Evolutionary conservation across 2,329 filamentous ascomycete genomes (phyloP).

Genomic region (Clonostachys solani): DNA sequence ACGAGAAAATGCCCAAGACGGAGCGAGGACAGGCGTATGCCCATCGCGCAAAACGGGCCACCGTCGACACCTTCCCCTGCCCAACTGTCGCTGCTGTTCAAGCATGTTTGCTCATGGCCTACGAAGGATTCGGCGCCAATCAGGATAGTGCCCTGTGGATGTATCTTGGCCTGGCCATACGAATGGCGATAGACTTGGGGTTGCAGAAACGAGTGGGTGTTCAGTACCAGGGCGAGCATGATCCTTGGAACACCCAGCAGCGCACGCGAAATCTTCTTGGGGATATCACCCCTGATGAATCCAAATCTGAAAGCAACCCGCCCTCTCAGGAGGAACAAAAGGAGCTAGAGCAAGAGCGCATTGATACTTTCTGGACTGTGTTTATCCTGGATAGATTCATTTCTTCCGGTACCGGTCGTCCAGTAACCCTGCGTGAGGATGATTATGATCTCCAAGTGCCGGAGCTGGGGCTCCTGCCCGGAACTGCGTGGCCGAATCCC

Average conservation of each 20-base stretch:
- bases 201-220: slow-evolving; percentile 79
- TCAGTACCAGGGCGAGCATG: slow-evolving; percentile 50
- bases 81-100: slow-evolving; percentile 82
- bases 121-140: slow-evolving; percentile 84
- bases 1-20: slow-evolving; percentile 46
- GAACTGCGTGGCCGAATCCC: slow-evolving; percentile 68
- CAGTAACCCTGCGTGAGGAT: slow-evolving; percentile 78
- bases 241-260: slow-evolving; percentile 42
- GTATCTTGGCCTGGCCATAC: slow-evolving; percentile 84
- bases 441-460: slow-evolving; percentile 79
- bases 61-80: slow-evolving; percentile 78
- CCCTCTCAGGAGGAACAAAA: slow-evolving; percentile 48
- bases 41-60: slow-evolving; percentile 75
- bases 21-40: slow-evolving; percentile 77
- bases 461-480: slow-evolving; percentile 39
- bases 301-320: slow-evolving; percentile 22
- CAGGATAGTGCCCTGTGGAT: slow-evolving; percentile 91
- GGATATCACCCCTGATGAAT: slow-evolving; percentile 9
- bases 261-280: slow-evolving; percentile 20
- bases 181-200: slow-evolving; percentile 76
- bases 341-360: slow-evolving; percentile 73
- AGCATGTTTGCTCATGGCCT: slow-evolving; percentile 77
- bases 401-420: slow-evolving; percentile 79
- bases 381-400: slow-evolving; percentile 86
- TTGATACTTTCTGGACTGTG: slow-evolving; percentile 87